phyloP scores from a whole-genome alignment of 208 protist species.

The Crithidia thermophila region DNA sequence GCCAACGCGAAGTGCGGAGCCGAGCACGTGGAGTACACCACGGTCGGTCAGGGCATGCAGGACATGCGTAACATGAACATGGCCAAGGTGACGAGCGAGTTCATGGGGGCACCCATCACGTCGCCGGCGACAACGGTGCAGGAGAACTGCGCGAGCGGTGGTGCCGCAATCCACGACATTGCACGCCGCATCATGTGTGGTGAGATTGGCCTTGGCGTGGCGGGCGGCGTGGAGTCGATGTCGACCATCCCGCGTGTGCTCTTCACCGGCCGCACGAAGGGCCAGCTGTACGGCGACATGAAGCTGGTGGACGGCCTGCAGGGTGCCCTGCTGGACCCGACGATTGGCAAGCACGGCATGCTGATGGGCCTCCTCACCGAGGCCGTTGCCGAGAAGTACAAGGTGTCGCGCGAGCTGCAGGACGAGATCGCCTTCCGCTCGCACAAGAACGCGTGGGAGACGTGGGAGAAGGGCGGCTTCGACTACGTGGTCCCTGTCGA shows the following conservation, averaged over 20 bases:
- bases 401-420: constrained; percentile 89
- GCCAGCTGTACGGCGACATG: constrained; percentile 64
- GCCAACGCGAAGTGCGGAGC: constrained; percentile 44
- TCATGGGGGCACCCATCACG: constrained; percentile 48
- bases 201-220: constrained; percentile 62
- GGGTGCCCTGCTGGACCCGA: constrained; percentile 45
- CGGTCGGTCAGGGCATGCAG: constrained; percentile 50
- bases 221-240: constrained; percentile 67
- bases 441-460: constrained; percentile 79
- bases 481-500: constrained; percentile 92
- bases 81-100: constrained; percentile 45
- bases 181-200: constrained; percentile 46
- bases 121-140: constrained; percentile 56
- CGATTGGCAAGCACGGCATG: constrained; percentile 54
- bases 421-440: constrained; percentile 93
- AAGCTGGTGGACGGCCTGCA: constrained; percentile 57
- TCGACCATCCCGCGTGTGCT: constrained; percentile 61
- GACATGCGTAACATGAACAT: constrained; percentile 64
- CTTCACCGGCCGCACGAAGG: constrained; percentile 47
- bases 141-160: constrained; percentile 70
- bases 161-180: constrained; percentile 65
- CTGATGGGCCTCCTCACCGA: constrained; percentile 82
- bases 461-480: constrained; percentile 82
- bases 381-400: constrained; percentile 80
- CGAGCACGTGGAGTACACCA: constrained; percentile 59